Base-by-base conservation (phyloP, 805 yeast genomes). In the Candida mattraensis region DNA sequence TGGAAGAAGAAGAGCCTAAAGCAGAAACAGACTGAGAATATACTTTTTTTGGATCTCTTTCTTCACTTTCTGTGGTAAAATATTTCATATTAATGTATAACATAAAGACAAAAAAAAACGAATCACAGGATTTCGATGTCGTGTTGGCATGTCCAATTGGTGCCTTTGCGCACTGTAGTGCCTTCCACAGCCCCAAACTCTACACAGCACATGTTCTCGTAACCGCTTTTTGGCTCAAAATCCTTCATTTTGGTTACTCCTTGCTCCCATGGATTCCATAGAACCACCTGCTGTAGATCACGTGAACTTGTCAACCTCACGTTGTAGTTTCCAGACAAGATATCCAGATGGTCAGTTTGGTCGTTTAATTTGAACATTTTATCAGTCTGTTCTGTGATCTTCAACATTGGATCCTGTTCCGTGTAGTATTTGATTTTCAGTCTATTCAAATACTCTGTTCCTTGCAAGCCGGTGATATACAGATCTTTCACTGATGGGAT, bases 201-300 rank as follows among this genome's bases (percentile, higher is more conserved):
- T 6, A 48, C 50, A 33, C 53, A 46, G 18, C 45, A 34, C 49
- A 48, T 44, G 23, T 44, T 38, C 16, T 28, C 13, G 30, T 46
- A 48, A 21, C 47, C 35, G 3, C 27, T 15, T 16, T 48, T 48
- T 5, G 53, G 53, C 31, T 44, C 45, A 15, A 48, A 46, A 31
- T 48, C 53, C 17, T 30, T 29, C 38, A 46, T 44, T 15, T 32
- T 34, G 9, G 24, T 9, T 3, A 40, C 45, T 2, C 48, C 49
- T 12, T 42, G 35, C 7, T 11, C 18, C 51, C 53, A 46, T 9
- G 53, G 53, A 25, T 46, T 48, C 53, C 53, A 48, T 16, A 48
- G 36, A 27, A 48, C 53, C 18, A 48, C 15, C 24, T 46, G 45
- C 4, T 26, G 24, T 12, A 48, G 35, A 16, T 46, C 44, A 2